Conservation (phyloP, 2,329 filamentous ascomycete genomes). For the Aureobasidium sp. region DNA sequence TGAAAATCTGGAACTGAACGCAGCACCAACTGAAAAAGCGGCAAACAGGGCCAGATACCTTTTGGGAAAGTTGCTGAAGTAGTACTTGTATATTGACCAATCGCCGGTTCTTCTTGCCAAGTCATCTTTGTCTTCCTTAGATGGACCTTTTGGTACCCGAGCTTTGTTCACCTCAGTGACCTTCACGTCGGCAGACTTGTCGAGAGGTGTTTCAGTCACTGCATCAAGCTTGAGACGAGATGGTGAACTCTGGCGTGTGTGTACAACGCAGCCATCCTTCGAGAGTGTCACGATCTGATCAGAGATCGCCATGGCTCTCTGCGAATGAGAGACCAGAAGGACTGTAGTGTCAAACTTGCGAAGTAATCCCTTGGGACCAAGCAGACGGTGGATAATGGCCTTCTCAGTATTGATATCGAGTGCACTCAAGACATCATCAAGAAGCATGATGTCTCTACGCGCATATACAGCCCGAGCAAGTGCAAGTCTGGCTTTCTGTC, state of each 20-base stretch:
- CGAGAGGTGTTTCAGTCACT: neutral
- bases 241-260: neutral
- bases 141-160: neutral
- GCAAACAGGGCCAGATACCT: neutral
- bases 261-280: neutral
- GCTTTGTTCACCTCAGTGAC: neutral
- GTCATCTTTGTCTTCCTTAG: neutral
- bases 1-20: neutral
- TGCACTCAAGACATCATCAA: slow-evolving; percentile 73
- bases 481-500: slow-evolving; percentile 43
- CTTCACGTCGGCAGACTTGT: neutral
- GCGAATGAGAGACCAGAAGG: neutral
- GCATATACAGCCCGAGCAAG: slow-evolving; percentile 75
- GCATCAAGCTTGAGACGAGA: neutral
- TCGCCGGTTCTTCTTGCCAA: neutral
- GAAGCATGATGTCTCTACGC: slow-evolving; percentile 62
- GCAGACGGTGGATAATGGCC: neutral
- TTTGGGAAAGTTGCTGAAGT: neutral
- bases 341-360: neutral
- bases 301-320: neutral
- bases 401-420: slow-evolving; percentile 47
- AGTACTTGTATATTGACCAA: neutral
- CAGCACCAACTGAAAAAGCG: neutral
- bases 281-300: neutral
- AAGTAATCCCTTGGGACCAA: neutral